Evolutionary conservation across 495 filamentous ascomycete species (phyloP).

Genomic region (Cudoniella acicularis): DNA sequence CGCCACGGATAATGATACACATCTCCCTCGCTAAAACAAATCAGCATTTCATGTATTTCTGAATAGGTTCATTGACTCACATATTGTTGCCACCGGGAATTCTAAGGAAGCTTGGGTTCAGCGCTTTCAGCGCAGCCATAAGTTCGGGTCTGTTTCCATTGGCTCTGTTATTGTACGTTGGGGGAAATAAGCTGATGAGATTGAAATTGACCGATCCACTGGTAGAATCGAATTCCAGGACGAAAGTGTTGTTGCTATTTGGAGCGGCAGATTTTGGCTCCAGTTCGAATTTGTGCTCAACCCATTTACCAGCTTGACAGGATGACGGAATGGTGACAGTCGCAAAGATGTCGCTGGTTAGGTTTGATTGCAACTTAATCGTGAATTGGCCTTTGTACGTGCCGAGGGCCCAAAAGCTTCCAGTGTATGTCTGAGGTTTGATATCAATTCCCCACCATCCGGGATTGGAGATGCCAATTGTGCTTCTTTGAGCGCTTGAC

Average conservation of each 20-base stretch:
- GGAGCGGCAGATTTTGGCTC: conserved; percentile 37
- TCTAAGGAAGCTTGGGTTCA: conserved; percentile 46
- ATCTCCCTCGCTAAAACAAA: conserved; percentile 31
- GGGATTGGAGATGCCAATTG: conserved; percentile 44
- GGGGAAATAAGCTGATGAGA: conserved; percentile 51
- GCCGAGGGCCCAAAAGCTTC: conserved; percentile 45
- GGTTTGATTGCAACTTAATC: conserved; percentile 31
- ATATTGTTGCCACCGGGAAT: conserved; percentile 53
- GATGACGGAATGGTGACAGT: conserved; percentile 33
- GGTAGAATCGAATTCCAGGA: conserved; percentile 40
- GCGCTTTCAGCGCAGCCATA: conserved; percentile 38
- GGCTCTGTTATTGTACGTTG: conserved; percentile 44
- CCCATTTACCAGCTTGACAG: conserved; percentile 29
- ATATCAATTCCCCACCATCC: conserved; percentile 48
- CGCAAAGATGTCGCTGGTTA: conserved; percentile 33
- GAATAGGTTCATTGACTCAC: neutral
- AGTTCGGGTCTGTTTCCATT: conserved; percentile 52
- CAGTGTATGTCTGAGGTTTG: conserved; percentile 39
- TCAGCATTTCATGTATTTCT: conserved; percentile 2
- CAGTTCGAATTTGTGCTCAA: conserved; percentile 34
- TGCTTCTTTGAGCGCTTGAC: conserved; percentile 25
- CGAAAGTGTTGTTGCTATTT: conserved; percentile 45
- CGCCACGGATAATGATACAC: conserved; percentile 39
- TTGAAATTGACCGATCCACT: conserved; percentile 44
- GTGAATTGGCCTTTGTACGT: conserved; percentile 29